Base-by-base conservation (phyloP, 2,329 filamentous ascomycete genomes). In the Hypoxylon sp. region DNA sequence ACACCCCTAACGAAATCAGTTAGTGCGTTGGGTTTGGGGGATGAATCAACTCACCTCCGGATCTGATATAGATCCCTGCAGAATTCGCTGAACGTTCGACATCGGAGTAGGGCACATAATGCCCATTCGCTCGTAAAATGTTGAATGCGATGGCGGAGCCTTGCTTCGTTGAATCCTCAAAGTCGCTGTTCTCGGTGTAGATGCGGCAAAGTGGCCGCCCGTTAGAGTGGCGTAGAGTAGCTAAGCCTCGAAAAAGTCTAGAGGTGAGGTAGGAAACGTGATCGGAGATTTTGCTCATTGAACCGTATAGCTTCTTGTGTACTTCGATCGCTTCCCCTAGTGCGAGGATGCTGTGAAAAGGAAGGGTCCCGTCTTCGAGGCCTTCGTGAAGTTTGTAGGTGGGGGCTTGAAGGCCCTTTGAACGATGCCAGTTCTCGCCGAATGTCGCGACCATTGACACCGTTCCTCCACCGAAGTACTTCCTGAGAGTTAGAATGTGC, bases 381-480 rank as follows among this genome's bases (percentile, higher is more conserved):
- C 84, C 82, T 46, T 90, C 87, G 73, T 91, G 88, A 2, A 90
- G 79, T 50, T 82, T 81, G 57, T 82, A 84, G 37, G 73, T 73
- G 22, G 76, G 74, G 1, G 74, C 73, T 72, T 82, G 80, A 6
- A 81, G 70, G 4, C 82, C 81, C 61, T 85, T 90, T 69, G 82
- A 87, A 33, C 82, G 83, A 75, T 86, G 86, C 87, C 83, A 91
- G 3, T 81, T 79, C n/a, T 81, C 78, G 14, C 82, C 83, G 46
- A 85, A 77, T 20, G 84, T 81, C 5, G 85, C 84, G 27, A 90
- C 85, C 83, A 89, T 88, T 56, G 86, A 85, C 40, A 90, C 87
- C 1, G 90, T 92, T 8, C 90, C 90, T 30, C 90, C 90, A 20
- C 89, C 90, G 74, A 92, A 92, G 75, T 91, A 92, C 67, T 82